Base-by-base conservation (phyloP, 2,329 filamentous ascomycete genomes). In the Nemania sp. region DNA sequence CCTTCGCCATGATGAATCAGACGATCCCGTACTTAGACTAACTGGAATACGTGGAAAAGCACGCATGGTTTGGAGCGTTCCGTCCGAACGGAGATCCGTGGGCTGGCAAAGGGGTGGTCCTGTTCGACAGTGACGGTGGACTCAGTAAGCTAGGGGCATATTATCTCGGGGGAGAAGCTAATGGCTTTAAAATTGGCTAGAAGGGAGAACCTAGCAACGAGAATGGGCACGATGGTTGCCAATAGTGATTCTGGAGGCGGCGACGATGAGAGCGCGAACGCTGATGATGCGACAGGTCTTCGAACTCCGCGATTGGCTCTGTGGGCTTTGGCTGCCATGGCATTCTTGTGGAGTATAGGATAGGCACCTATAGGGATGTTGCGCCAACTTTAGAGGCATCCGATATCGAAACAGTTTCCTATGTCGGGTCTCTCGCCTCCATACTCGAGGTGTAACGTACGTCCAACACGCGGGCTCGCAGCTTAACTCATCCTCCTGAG, bases 21-120 rank as follows among this genome's bases (percentile, higher is more conserved):
- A 76, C 73, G 37, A 60, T 79, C 12, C 29, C 60, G 0, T 75
- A 75, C 49, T 67, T 79, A 5, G 77, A 79, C 5, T 59, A 56
- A 0, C 64, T 69, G 0, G 69, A 74, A 11, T 71, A 73, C 18
- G 72, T 79, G 1, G 65, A 74, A 17, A 74, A 69, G 0, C 79
- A 79, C 50, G 76, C 77, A 0, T 79, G 77, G 77, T 79, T 77
- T 55, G 77, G 77, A 0, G 73, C 72, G 0, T 79, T 79, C 43
- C 71, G 77, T 1, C 66, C 69, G 0, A 69, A 75, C 21, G 71
- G 77, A 43, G 74, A 78, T 45, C 69, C 67, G 17, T 79, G 75
- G 73, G 77, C 76, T 0, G 77, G 77, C 2, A 70, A 76, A 11
- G 69, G 71, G 2, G 74, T 79, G 0, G 73, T 76, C 0, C 60